Percentiles rank a stretch among this genome's conserved stretches.
Conservation (phyloP, 2,329 filamentous ascomycete genomes). For the Colletotrichum somersetense region DNA sequence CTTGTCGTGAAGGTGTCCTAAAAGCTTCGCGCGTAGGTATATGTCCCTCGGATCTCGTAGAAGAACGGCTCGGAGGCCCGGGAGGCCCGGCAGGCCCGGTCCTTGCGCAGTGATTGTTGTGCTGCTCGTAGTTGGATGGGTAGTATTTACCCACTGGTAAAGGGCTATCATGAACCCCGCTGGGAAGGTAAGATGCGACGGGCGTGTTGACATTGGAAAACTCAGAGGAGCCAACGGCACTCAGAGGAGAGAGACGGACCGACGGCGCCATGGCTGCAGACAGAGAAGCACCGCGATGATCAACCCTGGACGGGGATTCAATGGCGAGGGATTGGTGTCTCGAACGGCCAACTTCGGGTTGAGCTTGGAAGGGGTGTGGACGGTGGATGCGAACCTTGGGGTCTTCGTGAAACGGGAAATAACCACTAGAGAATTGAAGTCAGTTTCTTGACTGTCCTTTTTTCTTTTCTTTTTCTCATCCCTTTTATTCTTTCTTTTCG, state of each 20-base stretch:
- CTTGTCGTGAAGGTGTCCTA: slow-evolving; percentile 51
- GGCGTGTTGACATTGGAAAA: slow-evolving; percentile 55
- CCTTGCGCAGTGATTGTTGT: slow-evolving; percentile 46
- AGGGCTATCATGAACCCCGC: slow-evolving; percentile 60
- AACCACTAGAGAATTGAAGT: slow-evolving; percentile 58
- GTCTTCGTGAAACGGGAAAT: slow-evolving; percentile 72
- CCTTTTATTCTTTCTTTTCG: too few species aligned
- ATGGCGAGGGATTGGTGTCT: slow-evolving; percentile 52
- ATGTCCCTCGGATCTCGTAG: slow-evolving; percentile 43
- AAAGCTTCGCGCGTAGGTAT: slow-evolving; percentile 43
- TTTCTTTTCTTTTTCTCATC: too few species aligned
- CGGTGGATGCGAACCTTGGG: slow-evolving; percentile 60
- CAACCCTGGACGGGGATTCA: slow-evolving; percentile 43
- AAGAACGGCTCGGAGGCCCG: slow-evolving; percentile 19
- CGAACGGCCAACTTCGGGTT: slow-evolving; percentile 56
- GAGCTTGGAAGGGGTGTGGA: slow-evolving; percentile 65
- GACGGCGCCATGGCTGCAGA: slow-evolving; percentile 41
- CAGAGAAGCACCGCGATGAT: slow-evolving; percentile 15
- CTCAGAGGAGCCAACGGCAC: slow-evolving; percentile 41
- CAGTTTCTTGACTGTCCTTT: slow-evolving; percentile 1
- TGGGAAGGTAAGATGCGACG: slow-evolving; percentile 65
- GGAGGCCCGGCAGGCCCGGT: slow-evolving; percentile 40
- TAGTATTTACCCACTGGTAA: slow-evolving; percentile 74
- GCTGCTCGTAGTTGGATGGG: slow-evolving; percentile 69
- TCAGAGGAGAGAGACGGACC: slow-evolving; percentile 24